A percentile compares a stretch with the other conserved stretches of the same genome.
Evolutionary conservation across 2,329 filamentous ascomycete genomes (phyloP).

Genomic region (Exophiala viscosa): DNA sequence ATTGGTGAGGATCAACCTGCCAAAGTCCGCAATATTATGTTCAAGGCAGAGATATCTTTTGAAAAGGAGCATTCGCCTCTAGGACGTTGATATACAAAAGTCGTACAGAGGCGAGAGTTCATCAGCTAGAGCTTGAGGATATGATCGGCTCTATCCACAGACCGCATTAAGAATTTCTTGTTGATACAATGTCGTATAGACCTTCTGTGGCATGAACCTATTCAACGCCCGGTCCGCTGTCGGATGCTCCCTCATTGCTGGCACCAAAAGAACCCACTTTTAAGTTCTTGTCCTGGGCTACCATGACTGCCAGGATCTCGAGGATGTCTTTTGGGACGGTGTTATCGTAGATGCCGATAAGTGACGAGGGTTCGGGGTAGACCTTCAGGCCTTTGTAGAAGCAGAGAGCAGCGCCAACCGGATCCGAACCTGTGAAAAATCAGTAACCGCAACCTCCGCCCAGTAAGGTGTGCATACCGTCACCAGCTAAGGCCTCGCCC

Average conservation of each 20-base stretch:
- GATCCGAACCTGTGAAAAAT: conserved; percentile 35
- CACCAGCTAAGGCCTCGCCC: conserved; percentile 77
- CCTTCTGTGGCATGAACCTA: conserved; percentile 7
- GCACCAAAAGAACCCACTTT: conserved; percentile 50
- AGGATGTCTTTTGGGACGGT: conserved; percentile 96
- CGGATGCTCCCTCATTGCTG: conserved; percentile 23
- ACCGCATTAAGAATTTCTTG: conserved; percentile 7
- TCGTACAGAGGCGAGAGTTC: conserved; percentile 27
- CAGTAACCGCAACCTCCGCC: conserved; percentile 6
- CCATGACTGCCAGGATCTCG: conserved; percentile 96
- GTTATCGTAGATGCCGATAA: conserved; percentile 97
- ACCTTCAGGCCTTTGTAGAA: conserved; percentile 99
- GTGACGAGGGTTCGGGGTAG: conserved; percentile 86
- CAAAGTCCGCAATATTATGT: conserved; percentile 16
- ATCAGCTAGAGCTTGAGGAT: conserved; percentile 1
- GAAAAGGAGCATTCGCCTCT: background rate
- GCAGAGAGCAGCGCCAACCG: conserved; percentile 79
- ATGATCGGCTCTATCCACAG: conserved; percentile 1
- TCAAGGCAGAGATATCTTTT: conserved; percentile 12
- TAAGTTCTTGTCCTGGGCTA: conserved; percentile 78
- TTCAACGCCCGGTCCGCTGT: conserved; percentile 28
- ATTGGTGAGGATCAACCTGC: conserved; percentile 2
- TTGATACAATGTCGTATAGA: conserved; percentile 13
- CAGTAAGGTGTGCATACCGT: conserved; percentile 59
- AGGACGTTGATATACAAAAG: conserved; percentile 22